Conservation (phyloP, 179 eudicot genomes). For the Camellia oleifera region DNA sequence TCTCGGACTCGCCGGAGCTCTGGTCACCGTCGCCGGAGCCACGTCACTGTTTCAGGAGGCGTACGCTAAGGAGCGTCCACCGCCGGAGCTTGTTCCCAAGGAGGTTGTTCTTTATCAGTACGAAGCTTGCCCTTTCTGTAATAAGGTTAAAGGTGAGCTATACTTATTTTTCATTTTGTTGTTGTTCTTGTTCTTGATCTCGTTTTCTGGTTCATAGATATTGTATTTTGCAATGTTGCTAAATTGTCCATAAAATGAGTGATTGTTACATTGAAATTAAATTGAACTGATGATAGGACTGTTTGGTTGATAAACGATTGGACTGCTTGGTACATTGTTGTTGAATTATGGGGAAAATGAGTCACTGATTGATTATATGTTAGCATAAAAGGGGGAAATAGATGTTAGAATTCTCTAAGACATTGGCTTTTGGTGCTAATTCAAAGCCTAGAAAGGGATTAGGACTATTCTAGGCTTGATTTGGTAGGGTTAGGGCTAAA, state of each 20-base stretch:
- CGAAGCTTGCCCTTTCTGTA: constrained; percentile 96
- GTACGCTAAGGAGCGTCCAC: constrained; percentile 58
- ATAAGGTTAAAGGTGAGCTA: constrained; percentile 82
- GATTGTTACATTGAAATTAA: not conserved
- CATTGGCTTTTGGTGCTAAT: too few relatives aligned
- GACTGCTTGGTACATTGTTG: not conserved
- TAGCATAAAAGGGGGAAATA: not conserved
- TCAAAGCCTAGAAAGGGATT: too few relatives aligned
- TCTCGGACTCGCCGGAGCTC: constrained; percentile 20
- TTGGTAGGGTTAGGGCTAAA: not conserved
- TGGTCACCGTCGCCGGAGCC: constrained; percentile 26
- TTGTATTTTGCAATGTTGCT: not conserved
- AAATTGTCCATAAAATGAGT: not conserved
- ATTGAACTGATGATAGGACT: not conserved
- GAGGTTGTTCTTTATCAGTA: constrained; percentile 86
- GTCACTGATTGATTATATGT: not conserved
- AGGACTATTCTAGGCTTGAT: too few relatives aligned
- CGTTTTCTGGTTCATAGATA: not conserved
- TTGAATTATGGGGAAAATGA: not conserved
- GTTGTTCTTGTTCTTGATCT: not conserved
- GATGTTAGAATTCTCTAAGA: too few relatives aligned
- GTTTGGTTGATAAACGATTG: not conserved
- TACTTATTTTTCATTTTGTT: not conserved
- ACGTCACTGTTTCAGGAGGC: constrained; percentile 42
- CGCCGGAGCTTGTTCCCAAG: constrained; percentile 35